Conservation (phyloP, 352 stramenopile species). For the Phytophthora pseudosyringae region DNA sequence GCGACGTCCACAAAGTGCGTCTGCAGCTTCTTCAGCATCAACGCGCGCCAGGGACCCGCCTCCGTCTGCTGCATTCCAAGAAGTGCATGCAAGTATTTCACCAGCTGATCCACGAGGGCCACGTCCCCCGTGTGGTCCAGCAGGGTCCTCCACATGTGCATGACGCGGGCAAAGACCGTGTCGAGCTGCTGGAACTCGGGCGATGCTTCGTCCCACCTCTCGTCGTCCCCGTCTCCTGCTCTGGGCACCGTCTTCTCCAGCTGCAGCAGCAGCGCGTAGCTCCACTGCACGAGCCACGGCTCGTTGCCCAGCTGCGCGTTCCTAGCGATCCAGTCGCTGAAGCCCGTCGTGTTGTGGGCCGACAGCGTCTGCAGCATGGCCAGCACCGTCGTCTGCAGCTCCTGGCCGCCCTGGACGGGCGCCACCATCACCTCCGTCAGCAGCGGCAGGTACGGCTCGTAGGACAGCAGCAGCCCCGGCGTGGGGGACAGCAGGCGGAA, state of each 20-base stretch:
- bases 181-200: constrained; percentile 62
- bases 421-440: constrained; percentile 47
- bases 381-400: constrained; percentile 49
- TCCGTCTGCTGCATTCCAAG: constrained; percentile 24
- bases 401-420: constrained; percentile 33
- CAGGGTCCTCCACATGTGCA: constrained; percentile 58
- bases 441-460: constrained; percentile 58
- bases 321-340: constrained; percentile 59
- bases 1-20: constrained; percentile 76
- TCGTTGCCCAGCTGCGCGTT: constrained; percentile 47
- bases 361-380: constrained; percentile 48
- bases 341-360: constrained; percentile 44
- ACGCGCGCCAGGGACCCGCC: constrained; percentile 24
- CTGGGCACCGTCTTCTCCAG: constrained; percentile 42
- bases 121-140: constrained; percentile 57
- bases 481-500: constrained; percentile 34
- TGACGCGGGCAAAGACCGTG: constrained; percentile 34
- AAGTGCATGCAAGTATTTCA: constrained; percentile 39
- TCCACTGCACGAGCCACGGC: constrained; percentile 62
- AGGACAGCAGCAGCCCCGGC: constrained; percentile 42
- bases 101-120: constrained; percentile 47
- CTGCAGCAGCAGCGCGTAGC: constrained; percentile 47
- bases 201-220: constrained; percentile 43
- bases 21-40: constrained; percentile 60
- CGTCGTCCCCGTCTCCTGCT: neutral